A percentile compares a stretch with the other conserved stretches of the same genome.
Conservation (phyloP, 208 protist genomes). For the Phytomonas serpens region DNA sequence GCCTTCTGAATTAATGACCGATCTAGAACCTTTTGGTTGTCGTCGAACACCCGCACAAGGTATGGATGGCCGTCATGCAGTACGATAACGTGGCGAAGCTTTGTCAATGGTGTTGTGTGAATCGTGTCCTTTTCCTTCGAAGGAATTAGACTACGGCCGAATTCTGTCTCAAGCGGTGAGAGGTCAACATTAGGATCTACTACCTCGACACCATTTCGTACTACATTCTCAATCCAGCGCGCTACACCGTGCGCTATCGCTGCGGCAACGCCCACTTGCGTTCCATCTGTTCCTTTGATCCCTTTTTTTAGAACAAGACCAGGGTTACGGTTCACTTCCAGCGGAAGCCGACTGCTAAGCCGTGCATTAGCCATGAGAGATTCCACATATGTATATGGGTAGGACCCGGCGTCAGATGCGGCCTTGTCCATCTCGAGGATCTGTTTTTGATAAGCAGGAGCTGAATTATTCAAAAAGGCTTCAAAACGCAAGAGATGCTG, state of each 20-base stretch:
- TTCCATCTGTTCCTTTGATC: constrained; percentile 27
- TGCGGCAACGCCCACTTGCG: constrained; percentile 59
- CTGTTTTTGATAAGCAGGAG: constrained; percentile 41
- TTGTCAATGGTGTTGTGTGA: constrained; percentile 45
- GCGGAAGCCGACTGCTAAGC: constrained; percentile 46
- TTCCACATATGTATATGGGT: constrained; percentile 73
- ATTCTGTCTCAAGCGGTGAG: constrained; percentile 56
- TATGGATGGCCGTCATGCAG: constrained; percentile 78
- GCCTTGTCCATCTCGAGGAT: constrained; percentile 54
- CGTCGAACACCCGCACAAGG: constrained; percentile 62
- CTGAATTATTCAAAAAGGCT: constrained; percentile 47
- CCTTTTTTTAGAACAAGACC: constrained; percentile 49
- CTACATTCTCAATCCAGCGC: constrained; percentile 31
- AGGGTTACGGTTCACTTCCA: constrained; percentile 69
- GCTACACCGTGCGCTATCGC: constrained; percentile 57
- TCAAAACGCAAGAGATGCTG: constrained; percentile 60
- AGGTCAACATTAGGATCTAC: constrained; percentile 32
- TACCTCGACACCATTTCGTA: constrained; percentile 32
- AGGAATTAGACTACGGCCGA: constrained; percentile 71
- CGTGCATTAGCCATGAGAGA: constrained; percentile 33
- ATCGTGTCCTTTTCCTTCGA: constrained; percentile 46
- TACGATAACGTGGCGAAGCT: constrained; percentile 72
- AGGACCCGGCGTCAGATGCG: constrained; percentile 24
- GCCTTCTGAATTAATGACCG: constrained; percentile 43
- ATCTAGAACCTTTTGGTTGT: constrained; percentile 29